These are phyloP conservation scores for Fusarium succisae DNA, from an alignment of 2,329 filamentous ascomycete genomes.

Conservation along the genomic window DNA sequence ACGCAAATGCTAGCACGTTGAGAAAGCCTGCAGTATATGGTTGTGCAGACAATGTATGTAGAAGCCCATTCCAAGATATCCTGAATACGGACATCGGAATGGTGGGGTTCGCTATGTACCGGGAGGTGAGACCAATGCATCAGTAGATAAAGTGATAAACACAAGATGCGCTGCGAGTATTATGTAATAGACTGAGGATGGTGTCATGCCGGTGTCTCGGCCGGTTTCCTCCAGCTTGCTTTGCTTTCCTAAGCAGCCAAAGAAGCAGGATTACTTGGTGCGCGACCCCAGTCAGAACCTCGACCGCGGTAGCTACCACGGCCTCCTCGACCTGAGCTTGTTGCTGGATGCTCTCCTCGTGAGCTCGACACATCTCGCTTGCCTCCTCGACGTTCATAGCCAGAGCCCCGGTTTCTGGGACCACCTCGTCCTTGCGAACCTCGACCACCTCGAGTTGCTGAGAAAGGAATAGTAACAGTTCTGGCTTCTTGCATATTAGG, in stretches of 20 bases:
- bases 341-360: constrained; percentile 40
- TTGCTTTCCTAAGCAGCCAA: constrained; percentile 36
- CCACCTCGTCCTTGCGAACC: constrained; percentile 38
- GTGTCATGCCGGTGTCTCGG: constrained; percentile 13
- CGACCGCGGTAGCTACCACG: constrained; percentile 54
- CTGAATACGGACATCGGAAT: not conserved
- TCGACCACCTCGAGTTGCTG: constrained; percentile 46
- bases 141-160: constrained; percentile 1
- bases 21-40: constrained; percentile 8
- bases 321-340: constrained; percentile 45
- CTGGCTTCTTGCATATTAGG: constrained; percentile 54
- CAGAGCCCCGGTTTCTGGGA: constrained; percentile 45
- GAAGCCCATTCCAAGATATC: not conserved
- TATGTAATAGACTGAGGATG: constrained; percentile 25
- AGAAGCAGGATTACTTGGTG: constrained; percentile 39
- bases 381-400: constrained; percentile 44
- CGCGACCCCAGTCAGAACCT: constrained; percentile 54
- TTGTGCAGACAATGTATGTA: constrained; percentile 3
- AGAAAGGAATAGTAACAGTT: constrained; percentile 51
- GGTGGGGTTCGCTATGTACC: not conserved
- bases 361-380: constrained; percentile 48
- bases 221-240: constrained; percentile 20
- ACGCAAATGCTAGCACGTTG: not conserved
- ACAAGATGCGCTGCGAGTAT: constrained; percentile 35
- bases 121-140: constrained; percentile 5